These are phyloP conservation scores for Trichomonascus vanleenenianus DNA, from an alignment of 805 yeast species.

Conservation along the genomic window DNA sequence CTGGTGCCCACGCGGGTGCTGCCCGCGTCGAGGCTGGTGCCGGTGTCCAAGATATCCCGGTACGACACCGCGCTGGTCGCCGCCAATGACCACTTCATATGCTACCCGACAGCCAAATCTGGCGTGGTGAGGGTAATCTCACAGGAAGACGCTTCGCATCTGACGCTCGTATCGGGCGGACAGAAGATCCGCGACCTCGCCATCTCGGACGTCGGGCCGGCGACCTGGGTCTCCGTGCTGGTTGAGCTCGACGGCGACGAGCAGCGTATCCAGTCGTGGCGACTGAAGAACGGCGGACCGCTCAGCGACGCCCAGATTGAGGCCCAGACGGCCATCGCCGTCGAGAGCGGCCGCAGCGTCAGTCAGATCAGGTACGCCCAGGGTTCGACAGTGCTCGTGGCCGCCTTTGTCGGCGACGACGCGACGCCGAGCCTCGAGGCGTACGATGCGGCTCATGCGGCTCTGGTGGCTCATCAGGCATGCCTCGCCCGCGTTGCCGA, in stretches of 20 bases:
- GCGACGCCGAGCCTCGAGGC: too few species aligned
- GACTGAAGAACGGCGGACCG: not conserved
- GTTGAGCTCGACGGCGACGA: conserved; percentile 1
- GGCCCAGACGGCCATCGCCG: too few species aligned
- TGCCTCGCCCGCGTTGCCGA: too few species aligned
- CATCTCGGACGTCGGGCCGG: not conserved
- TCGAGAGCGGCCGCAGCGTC: too few species aligned
- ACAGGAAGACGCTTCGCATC: conserved; percentile 16
- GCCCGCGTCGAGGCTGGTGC: conserved; percentile 3
- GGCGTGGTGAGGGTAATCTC: conserved; percentile 17
- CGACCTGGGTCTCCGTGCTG: conserved; percentile 3
- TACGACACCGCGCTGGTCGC: conserved; percentile 9
- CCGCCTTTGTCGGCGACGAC: too few species aligned
- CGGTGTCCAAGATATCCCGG: conserved; percentile 16
- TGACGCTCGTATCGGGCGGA: conserved; percentile 8
- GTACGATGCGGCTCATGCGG: too few species aligned
- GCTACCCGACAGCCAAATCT: conserved; percentile 17
- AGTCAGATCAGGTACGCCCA: too few species aligned
- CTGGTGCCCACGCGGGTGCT: not conserved
- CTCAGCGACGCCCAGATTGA: not conserved
- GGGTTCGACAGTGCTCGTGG: too few species aligned
- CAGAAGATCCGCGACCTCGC: conserved; percentile 1
- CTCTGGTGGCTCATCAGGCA: too few species aligned
- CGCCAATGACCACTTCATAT: conserved; percentile 15
- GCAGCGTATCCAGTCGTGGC: not conserved